Evolutionary conservation across 2,329 filamentous ascomycete genomes (phyloP).

Genomic region (Venturiaceae sp.): DNA sequence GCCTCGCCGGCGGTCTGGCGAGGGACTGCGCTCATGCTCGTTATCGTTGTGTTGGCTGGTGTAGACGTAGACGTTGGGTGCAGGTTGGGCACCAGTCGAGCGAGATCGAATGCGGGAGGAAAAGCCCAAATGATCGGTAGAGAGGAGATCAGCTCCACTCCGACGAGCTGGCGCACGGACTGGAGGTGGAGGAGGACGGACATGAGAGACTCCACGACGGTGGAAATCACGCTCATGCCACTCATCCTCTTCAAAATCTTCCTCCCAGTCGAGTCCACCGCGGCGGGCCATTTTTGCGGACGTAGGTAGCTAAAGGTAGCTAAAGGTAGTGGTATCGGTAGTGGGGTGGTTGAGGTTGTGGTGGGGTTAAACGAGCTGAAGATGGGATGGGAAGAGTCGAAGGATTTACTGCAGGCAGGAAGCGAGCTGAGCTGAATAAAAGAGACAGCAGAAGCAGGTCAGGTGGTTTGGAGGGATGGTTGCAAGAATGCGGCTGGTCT

Average conservation of each 20-base stretch:
- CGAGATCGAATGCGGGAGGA: constrained; percentile 5
- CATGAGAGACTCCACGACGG: constrained; percentile 1
- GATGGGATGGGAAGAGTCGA: background rate
- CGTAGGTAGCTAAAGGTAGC: background rate
- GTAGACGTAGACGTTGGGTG: constrained; percentile 8
- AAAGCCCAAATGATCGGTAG: background rate
- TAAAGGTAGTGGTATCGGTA: background rate
- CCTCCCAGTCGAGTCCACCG: background rate
- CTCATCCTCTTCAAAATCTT: constrained; percentile 4
- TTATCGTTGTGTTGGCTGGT: constrained; percentile 3
- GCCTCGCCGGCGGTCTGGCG: background rate
- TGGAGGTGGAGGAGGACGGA: background rate
- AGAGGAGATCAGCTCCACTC: constrained; percentile 4
- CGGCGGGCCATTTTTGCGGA: background rate
- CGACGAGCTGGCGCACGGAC: constrained; percentile 1
- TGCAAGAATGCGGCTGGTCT: background rate
- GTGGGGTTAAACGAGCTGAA: background rate
- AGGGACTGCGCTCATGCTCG: background rate
- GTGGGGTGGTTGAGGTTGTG: background rate
- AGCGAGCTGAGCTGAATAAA: background rate
- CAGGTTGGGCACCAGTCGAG: constrained; percentile 3
- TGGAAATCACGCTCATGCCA: constrained; percentile 7
- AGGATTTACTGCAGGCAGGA: background rate
- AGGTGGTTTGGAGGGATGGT: background rate
- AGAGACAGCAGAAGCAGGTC: background rate